These are phyloP conservation scores for Alternaria longipes DNA, from an alignment of 2,329 filamentous ascomycete genomes.

Conservation along the genomic window DNA sequence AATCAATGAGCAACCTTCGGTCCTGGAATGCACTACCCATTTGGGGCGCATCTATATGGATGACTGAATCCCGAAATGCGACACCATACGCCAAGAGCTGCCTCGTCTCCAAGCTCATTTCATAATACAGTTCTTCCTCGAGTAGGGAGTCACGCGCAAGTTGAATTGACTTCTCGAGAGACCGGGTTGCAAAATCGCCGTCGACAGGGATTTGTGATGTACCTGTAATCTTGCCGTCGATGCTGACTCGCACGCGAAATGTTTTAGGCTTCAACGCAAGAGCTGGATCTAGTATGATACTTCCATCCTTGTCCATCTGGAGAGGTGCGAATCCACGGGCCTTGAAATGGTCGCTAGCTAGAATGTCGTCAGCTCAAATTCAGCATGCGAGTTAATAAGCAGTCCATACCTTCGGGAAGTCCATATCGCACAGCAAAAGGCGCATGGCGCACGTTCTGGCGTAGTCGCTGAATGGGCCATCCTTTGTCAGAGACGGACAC, in stretches of 20 bases:
- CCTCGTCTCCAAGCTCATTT: conserved; percentile 83
- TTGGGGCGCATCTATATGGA: conserved; percentile 44
- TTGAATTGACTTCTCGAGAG: conserved; percentile 73
- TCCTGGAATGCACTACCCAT: conserved; percentile 45
- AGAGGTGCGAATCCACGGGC: conserved; percentile 83
- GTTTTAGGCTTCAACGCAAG: conserved; percentile 64
- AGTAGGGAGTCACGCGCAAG: conserved; percentile 82
- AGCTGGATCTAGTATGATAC: conserved; percentile 76
- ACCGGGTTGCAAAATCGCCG: conserved; percentile 56
- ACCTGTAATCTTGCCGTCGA: conserved; percentile 67
- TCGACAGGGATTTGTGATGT: conserved; percentile 53
- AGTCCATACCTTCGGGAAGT: conserved; percentile 73
- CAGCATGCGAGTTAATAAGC: background rate
- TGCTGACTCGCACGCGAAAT: conserved; percentile 73
- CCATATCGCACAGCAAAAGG: conserved; percentile 90
- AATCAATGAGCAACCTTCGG: conserved; percentile 72
- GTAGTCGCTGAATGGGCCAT: conserved; percentile 73
- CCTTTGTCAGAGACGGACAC: conserved; percentile 81
- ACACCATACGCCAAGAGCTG: conserved; percentile 76
- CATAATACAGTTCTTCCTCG: conserved; percentile 88
- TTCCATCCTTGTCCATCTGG: conserved; percentile 76
- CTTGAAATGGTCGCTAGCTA: conserved; percentile 66
- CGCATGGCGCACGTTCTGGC: conserved; percentile 65
- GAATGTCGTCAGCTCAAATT: conserved; percentile 14
- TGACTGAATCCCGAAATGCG: conserved; percentile 62